These are phyloP conservation scores for Vitis amurensis DNA, from an alignment of 164 flowering plant species.

Conservation along the genomic window DNA sequence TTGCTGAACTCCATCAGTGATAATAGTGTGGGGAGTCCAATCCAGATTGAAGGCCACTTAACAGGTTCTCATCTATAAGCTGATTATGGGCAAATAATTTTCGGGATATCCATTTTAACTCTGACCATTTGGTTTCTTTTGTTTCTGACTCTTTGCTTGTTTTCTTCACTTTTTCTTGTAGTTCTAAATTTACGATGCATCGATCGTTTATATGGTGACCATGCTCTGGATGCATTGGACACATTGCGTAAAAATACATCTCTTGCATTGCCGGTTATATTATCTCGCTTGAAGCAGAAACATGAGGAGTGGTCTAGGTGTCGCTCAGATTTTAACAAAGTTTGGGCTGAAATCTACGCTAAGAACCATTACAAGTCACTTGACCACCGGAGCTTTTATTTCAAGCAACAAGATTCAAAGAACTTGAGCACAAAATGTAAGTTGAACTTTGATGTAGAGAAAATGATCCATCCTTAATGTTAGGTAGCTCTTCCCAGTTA, in stretches of 20 bases:
- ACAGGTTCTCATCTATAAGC: slow-evolving; percentile 33
- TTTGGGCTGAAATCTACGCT: slow-evolving; percentile 71
- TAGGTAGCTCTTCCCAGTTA: not conserved
- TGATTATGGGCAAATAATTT: not conserved
- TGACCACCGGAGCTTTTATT: slow-evolving; percentile 77
- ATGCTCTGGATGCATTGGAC: slow-evolving; percentile 69
- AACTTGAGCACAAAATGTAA: slow-evolving; percentile 62
- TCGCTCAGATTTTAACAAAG: slow-evolving; percentile 62
- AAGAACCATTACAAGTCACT: slow-evolving; percentile 76
- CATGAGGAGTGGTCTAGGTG: slow-evolving; percentile 71
- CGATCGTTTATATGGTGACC: slow-evolving; percentile 72
- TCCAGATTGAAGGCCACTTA: slow-evolving; percentile 52
- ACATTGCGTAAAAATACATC: slow-evolving; percentile 53
- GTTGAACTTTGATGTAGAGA: slow-evolving; percentile 13
- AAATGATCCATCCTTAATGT: not conserved
- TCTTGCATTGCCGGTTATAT: slow-evolving; percentile 51
- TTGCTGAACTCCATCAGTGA: slow-evolving; percentile 45
- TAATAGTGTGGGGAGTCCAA: slow-evolving; percentile 32
- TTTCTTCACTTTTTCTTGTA: slow-evolving; percentile 19
- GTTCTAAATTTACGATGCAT: slow-evolving; percentile 65
- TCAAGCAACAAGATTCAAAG: slow-evolving; percentile 80
- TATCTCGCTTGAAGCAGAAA: slow-evolving; percentile 67
- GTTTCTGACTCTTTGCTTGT: not conserved
- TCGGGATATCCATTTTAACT: not conserved
- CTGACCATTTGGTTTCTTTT: not conserved